Conservation (phyloP, 2,329 filamentous ascomycete genomes). For the Colletotrichum sp. region DNA sequence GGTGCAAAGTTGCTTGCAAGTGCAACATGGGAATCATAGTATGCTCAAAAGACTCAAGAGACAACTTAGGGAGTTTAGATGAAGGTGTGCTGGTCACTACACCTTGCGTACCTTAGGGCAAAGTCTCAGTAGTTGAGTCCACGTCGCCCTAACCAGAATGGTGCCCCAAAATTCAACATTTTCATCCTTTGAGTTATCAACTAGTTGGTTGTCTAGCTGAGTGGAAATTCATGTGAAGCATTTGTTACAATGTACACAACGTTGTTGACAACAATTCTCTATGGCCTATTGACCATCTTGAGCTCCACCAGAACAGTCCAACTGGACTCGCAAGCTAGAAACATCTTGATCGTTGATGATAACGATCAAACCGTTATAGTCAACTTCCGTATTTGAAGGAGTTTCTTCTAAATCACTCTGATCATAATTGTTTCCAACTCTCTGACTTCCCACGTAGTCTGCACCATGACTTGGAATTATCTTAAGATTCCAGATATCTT, state of each 20-base stretch:
- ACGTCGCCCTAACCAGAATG: no score
- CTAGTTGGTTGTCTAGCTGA: background rate
- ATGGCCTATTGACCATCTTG: background rate
- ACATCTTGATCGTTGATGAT: background rate
- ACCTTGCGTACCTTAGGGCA: no score
- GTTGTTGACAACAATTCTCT: background rate
- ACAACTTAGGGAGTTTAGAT: no score
- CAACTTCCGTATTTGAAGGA: fast-evolving
- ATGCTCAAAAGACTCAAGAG: no score
- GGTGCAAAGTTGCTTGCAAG: no score
- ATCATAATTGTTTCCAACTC: background rate
- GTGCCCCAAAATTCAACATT: background rate
- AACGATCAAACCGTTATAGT: fast-evolving
- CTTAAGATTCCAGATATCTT: background rate
- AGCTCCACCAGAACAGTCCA: background rate
- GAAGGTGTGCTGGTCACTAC: no score
- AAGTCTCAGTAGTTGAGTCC: no score
- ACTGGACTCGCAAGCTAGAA: background rate
- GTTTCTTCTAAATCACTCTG: no score
- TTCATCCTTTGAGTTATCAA: background rate
- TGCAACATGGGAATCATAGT: no score
- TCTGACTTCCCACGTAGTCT: background rate
- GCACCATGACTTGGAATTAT: background rate
- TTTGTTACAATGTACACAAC: background rate
- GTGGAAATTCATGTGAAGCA: background rate